Evolutionary conservation across 257 asterid genomes (phyloP), one percentile per base, ranked within the genome.

Genomic region (Plantago major): DNA sequence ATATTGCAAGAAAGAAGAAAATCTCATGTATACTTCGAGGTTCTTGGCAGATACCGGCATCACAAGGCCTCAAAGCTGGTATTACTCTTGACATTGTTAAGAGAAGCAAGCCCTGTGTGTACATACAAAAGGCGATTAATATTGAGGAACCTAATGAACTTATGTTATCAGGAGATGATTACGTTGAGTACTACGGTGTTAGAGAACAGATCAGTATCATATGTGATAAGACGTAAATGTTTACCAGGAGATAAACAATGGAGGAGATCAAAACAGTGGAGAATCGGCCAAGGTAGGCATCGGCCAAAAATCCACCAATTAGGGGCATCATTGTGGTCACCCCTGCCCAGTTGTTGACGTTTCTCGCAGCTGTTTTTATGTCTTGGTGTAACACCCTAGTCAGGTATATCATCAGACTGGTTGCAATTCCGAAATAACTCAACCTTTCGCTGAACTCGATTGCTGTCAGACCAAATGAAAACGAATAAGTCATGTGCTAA

Each of bases 231-330:
- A 22, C n/a, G 26, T 33, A 7, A 33, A 33, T 33, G 40, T 7
- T 33, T 33, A 89, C 99, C 93, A 81, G 46, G 56, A 92, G 81
- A 52, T 92, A 89, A 60, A 92, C 19, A 33, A 63, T 5, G 51
- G 96, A 81, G 11, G 97, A 82, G 62, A 55, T 74, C 8, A 92
- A 74, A 66, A 92, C 95, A 0, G 96, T 83, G 73, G 67, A 65
- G 79, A 92, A 92, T 56, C 97, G 80, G n/a, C 99, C 96, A 16
- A 92, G 82, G 68, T 83, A 92, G 45, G 96, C 82, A 65, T 92
- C 97, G 26, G 99, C 95, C 5, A 89, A 10, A 63, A 86, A 92
- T 2, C 97, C 99, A 19, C 99, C 99, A 5, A 84, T n/a, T 9
- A 92, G 67, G 12, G 99, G 97, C 89, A 86, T 89, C 67, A 81